Evolutionary conservation across 2,329 filamentous ascomycete genomes (phyloP).

Genomic region (Diaporthe longicolla): DNA sequence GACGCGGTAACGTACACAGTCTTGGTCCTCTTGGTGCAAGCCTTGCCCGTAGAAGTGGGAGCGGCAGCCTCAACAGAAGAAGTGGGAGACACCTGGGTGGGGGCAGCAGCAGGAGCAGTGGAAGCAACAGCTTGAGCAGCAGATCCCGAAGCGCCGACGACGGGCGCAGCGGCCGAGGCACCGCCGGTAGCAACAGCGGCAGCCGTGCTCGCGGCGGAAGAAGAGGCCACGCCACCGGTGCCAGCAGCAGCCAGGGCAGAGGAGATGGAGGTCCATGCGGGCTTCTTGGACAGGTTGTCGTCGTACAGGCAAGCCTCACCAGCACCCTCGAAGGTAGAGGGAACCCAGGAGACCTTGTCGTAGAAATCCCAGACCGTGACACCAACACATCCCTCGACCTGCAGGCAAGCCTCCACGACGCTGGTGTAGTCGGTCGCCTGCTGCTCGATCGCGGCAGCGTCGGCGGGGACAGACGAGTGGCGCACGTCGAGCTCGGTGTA

Average conservation of each 20-base stretch:
- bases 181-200: slow-evolving; percentile 17
- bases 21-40: slow-evolving; percentile 40
- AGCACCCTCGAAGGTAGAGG: slow-evolving; percentile 53
- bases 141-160: slow-evolving; percentile 10
- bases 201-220: slow-evolving; percentile 26
- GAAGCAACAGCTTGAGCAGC: neutral
- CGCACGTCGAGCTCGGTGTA: slow-evolving; percentile 75
- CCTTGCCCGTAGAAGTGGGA: slow-evolving; percentile 14
- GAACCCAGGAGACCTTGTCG: slow-evolving; percentile 60
- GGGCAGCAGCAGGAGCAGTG: slow-evolving; percentile 2
- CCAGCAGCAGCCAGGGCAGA: slow-evolving; percentile 53
- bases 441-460: slow-evolving; percentile 55
- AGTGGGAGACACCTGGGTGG: neutral
- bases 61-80: slow-evolving; percentile 13
- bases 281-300: slow-evolving; percentile 54
- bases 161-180: neutral
- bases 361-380: slow-evolving; percentile 60
- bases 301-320: slow-evolving; percentile 57
- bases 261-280: slow-evolving; percentile 55
- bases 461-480: slow-evolving; percentile 56
- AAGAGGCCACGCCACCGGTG: slow-evolving; percentile 40
- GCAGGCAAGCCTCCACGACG: slow-evolving; percentile 54
- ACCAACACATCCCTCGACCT: slow-evolving; percentile 55
- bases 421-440: slow-evolving; percentile 63
- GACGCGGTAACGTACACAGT: slow-evolving; percentile 42